Evolutionary conservation across 106 monocot species (phyloP).

Genomic region (Dioscorea zingiberensis): DNA sequence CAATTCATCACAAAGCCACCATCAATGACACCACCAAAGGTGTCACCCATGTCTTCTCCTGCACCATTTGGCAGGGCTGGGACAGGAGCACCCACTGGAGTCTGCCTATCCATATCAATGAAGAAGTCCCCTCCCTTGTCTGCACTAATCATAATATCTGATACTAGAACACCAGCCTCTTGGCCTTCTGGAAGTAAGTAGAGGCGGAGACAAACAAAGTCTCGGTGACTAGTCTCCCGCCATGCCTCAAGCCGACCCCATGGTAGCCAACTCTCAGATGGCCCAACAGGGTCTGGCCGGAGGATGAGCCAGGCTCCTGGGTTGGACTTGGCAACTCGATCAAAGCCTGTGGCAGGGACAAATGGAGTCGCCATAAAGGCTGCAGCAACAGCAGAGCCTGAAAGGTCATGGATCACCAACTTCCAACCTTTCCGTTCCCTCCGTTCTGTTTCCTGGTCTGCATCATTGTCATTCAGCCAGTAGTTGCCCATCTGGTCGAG

Average conservation of each 20-base stretch:
- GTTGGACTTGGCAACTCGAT: conserved; percentile 72
- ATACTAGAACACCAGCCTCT: conserved; percentile 45
- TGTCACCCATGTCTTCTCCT: neutral
- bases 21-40: neutral
- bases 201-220: conserved; percentile 47
- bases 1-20: conserved; percentile 85
- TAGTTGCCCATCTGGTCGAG: conserved; percentile 25
- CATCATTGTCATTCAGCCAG: conserved; percentile 26
- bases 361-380: conserved; percentile 90
- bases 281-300: conserved; percentile 30
- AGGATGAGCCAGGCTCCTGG: conserved; percentile 88
- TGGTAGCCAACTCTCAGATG: conserved; percentile 54
- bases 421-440: conserved; percentile 86
- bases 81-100: conserved; percentile 2
- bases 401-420: conserved; percentile 76
- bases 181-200: conserved; percentile 55
- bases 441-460: conserved; percentile 22
- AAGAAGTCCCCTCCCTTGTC: conserved; percentile 75
- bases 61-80: neutral
- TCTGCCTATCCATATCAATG: conserved; percentile 65
- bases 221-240: conserved; percentile 41
- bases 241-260: conserved; percentile 79
- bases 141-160: conserved; percentile 38
- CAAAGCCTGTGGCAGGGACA: conserved; percentile 59
- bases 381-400: conserved; percentile 72